These are phyloP conservation scores for Trichoderma arundinaceum DNA, from an alignment of 2,329 filamentous ascomycete genomes.

Conservation along the genomic window DNA sequence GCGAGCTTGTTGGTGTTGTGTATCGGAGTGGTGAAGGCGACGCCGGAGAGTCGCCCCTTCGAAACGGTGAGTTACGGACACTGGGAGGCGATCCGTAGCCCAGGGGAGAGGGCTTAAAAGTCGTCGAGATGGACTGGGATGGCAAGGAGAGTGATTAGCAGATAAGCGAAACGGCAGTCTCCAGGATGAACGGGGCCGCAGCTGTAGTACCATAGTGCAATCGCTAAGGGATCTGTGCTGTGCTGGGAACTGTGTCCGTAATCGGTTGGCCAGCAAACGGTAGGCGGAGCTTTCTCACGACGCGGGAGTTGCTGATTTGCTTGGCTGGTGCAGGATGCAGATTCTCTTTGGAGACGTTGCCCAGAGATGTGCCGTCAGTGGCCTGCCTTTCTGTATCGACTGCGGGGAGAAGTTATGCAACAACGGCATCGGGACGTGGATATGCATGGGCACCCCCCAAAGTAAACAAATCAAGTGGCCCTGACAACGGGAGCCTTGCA, in stretches of 20 bases:
- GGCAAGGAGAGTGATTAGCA: slow-evolving; percentile 36
- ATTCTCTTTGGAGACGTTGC: background rate
- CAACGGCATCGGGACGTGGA: slow-evolving; percentile 15
- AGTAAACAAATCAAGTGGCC: slow-evolving; percentile 40
- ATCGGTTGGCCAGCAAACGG: slow-evolving; percentile 37
- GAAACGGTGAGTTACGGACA: slow-evolving; percentile 66
- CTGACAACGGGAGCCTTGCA: slow-evolving; percentile 41
- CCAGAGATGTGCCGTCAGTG: slow-evolving; percentile 5
- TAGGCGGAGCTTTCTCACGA: slow-evolving; percentile 16
- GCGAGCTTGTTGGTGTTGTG: slow-evolving; percentile 67
- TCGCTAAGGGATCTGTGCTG: slow-evolving; percentile 27
- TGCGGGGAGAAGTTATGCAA: slow-evolving; percentile 17
- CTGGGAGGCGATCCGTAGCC: slow-evolving; percentile 68
- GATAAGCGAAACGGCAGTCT: slow-evolving; percentile 21
- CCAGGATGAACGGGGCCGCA: slow-evolving; percentile 31
- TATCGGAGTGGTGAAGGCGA: slow-evolving; percentile 70
- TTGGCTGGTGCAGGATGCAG: slow-evolving; percentile 11
- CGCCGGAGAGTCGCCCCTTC: slow-evolving; percentile 65
- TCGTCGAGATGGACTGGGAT: slow-evolving; percentile 58
- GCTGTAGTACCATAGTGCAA: slow-evolving; percentile 42
- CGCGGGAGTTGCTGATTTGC: slow-evolving; percentile 2
- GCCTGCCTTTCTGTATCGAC: slow-evolving; percentile 1
- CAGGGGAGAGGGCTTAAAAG: slow-evolving; percentile 74
- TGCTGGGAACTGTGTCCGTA: slow-evolving; percentile 7
- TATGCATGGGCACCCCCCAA: slow-evolving; percentile 23